Percentiles rank a stretch among this genome's conserved stretches.
phyloP scores from a whole-genome alignment of 495 filamentous ascomycete species.

The Penicillium subrubescens region DNA sequence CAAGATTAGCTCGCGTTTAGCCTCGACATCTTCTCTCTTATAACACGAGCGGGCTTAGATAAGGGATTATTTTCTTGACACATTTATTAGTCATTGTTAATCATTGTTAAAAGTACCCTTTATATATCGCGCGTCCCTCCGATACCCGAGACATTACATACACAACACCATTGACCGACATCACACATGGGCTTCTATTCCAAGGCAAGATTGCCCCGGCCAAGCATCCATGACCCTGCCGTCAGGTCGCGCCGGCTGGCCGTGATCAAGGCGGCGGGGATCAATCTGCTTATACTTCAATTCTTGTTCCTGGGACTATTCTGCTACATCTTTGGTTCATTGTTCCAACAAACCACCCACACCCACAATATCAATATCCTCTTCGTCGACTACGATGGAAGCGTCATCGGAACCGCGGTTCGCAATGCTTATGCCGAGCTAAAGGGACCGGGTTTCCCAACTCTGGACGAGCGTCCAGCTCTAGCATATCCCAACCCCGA shows the following conservation, averaged over 20 bases:
- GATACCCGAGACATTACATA: neutral
- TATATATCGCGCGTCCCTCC: neutral
- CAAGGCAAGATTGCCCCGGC: constrained; percentile 23
- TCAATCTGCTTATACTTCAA: constrained; percentile 28
- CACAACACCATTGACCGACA: neutral
- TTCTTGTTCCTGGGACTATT: constrained; percentile 49
- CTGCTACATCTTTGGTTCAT: constrained; percentile 48
- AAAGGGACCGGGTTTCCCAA: constrained; percentile 39
- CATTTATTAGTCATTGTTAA: neutral
- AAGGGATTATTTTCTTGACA: neutral
- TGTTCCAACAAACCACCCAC: constrained; percentile 42
- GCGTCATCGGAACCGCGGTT: constrained; percentile 45
- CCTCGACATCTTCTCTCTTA: neutral
- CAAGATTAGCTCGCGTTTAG: neutral
- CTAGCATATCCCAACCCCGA: constrained; percentile 26
- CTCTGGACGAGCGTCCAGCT: constrained; percentile 36
- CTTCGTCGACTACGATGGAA: constrained; percentile 56
- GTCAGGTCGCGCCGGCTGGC: constrained; percentile 26
- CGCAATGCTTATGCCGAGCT: constrained; percentile 44
- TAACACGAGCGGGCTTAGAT: neutral
- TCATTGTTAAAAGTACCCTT: neutral
- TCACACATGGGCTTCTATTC: constrained; percentile 25
- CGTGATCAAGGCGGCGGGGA: constrained; percentile 19
- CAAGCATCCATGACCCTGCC: constrained; percentile 26
- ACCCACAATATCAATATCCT: constrained; percentile 47